Conservation (phyloP, 768 basidiomycete species). For the Butyriboletus loyo region DNA sequence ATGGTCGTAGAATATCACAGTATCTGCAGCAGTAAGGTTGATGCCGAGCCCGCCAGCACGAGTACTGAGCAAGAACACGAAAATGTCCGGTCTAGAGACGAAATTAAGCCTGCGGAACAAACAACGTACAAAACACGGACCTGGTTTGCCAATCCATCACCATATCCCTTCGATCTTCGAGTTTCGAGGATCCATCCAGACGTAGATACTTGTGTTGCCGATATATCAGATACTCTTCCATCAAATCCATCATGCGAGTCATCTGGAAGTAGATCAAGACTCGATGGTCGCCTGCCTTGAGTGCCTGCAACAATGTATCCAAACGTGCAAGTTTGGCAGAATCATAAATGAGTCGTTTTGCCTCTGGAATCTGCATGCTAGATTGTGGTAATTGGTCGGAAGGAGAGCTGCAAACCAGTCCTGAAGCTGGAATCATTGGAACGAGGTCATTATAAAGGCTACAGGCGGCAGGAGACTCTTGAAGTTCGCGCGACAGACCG, state of each 20-base stretch:
- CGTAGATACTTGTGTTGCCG: slow-evolving; percentile 94
- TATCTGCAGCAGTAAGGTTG: slow-evolving; percentile 76
- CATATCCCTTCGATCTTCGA: slow-evolving; percentile 98
- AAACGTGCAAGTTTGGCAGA: slow-evolving; percentile 93
- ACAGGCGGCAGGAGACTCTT: slow-evolving; percentile 55
- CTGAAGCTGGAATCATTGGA: slow-evolving; percentile 61
- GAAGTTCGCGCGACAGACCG: slow-evolving; percentile 69
- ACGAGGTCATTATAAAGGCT: slow-evolving; percentile 44
- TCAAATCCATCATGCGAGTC: slow-evolving; percentile 99
- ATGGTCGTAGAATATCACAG: slow-evolving; percentile 26
- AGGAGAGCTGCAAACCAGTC: slow-evolving; percentile 67
- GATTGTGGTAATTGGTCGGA: slow-evolving; percentile 73
- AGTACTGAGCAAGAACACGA: slow-evolving; percentile 90
- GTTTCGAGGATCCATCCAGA: slow-evolving; percentile 88
- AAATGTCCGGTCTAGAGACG: slow-evolving; percentile 68
- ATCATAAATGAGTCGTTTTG: slow-evolving; percentile 92
- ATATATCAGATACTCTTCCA: slow-evolving; percentile 98
- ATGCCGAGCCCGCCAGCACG: slow-evolving; percentile 96
- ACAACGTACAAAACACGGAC: slow-evolving; percentile 40
- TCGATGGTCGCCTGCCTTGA: slow-evolving; percentile 90
- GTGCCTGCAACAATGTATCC: slow-evolving; percentile 84
- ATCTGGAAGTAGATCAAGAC: slow-evolving; percentile 99
- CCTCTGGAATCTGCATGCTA: slow-evolving; percentile 90
- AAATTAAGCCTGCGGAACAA: not conserved
- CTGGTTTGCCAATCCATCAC: slow-evolving; percentile 99